These are phyloP conservation scores for Nasturtium officinale DNA, from an alignment of 345 rosid species.

Conservation along the genomic window DNA sequence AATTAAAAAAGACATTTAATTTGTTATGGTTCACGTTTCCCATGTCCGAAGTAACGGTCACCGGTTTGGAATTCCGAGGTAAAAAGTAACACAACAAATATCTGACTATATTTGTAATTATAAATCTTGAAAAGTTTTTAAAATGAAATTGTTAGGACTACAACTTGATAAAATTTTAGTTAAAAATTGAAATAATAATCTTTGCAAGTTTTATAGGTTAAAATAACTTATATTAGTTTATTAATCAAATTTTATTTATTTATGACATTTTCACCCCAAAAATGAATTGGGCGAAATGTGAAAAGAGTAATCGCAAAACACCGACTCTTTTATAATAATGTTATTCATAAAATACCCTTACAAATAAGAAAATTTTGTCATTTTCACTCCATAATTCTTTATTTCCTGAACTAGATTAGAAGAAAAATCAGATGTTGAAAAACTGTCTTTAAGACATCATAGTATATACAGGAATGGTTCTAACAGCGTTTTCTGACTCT, in stretches of 20 bases:
- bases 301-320: not conserved
- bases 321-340: conserved; percentile 16
- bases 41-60: not conserved
- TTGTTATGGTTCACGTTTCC: not conserved
- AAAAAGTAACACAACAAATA: no score
- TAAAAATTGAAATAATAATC: no score
- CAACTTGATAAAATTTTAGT: no score
- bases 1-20: not conserved
- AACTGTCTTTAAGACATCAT: not conserved
- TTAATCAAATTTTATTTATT: not conserved
- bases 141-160: not conserved
- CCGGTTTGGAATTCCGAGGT: not conserved
- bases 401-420: conserved; percentile 32
- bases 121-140: not conserved
- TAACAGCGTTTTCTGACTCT: conserved; percentile 36
- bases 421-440: conserved; percentile 27
- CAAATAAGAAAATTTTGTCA: not conserved
- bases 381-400: conserved; percentile 18
- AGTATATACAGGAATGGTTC: conserved; percentile 1
- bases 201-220: not conserved
- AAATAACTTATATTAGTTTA: not conserved
- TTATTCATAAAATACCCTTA: conserved; percentile 2
- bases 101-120: not conserved
- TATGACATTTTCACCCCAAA: not conserved
- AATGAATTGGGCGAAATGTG: not conserved